phyloP scores from a whole-genome alignment of 164 flowering plant genomes.

The Sedum album region DNA sequence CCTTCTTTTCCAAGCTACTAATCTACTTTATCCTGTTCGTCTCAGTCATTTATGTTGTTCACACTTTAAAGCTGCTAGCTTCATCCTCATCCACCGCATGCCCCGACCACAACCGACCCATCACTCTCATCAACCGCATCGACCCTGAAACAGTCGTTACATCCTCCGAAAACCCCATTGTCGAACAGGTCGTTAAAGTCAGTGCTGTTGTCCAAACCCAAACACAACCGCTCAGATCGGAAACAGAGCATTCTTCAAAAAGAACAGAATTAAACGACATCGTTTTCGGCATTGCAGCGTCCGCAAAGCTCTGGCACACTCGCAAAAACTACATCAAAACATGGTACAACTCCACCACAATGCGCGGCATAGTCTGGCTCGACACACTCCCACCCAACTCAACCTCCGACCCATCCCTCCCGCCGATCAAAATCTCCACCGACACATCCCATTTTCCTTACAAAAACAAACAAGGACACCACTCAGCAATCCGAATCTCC shows the following conservation, averaged over 20 bases:
- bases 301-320: constrained; percentile 24
- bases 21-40: constrained; percentile 49
- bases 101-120: not conserved
- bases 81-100: constrained; percentile 10
- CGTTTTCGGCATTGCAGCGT: constrained; percentile 29
- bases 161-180: not conserved
- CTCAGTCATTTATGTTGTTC: constrained; percentile 57
- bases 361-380: constrained; percentile 42
- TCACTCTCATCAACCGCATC: constrained; percentile 7
- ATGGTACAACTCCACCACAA: constrained; percentile 27
- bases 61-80: constrained; percentile 60
- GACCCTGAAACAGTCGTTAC: not conserved
- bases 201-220: not conserved
- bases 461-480: no score
- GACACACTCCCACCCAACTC: constrained; percentile 21
- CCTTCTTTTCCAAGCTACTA: constrained; percentile 38
- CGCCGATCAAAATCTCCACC: constrained; percentile 39
- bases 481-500: constrained; percentile 8
- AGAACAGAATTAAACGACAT: constrained; percentile 30
- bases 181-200: constrained; percentile 1
- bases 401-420: constrained; percentile 16
- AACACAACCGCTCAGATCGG: not conserved
- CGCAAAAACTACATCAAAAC: constrained; percentile 42
- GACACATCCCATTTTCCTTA: constrained; percentile 34
- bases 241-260: not conserved